Evolutionary conservation across 106 monocot genomes (phyloP), one percentile per base, ranked within the genome.

Genomic region (Allium fistulosum): DNA sequence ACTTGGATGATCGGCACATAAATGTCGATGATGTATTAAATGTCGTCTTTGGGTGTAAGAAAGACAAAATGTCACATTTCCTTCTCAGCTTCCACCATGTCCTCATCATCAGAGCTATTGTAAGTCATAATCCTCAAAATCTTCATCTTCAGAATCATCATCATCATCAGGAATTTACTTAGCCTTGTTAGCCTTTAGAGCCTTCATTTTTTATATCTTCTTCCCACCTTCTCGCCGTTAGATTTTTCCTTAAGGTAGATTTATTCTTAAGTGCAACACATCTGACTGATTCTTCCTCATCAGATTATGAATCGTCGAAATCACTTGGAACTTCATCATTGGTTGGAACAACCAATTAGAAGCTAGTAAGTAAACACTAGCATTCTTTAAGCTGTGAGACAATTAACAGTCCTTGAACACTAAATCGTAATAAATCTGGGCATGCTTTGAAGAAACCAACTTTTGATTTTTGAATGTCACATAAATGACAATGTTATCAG

Each of bases 321-420:
- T 53, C 52, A 13, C 13, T 10, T 13, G 52, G 52, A 53, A 10
- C 9, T 61, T 27, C 46, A 22, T 13, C 10, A 4, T 45, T 7
- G 8, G 12, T 7, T 14, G 37, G 7, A 62, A 5, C 13, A 10
- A 13, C 13, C 10, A 1, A 46, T 46, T 76, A 83, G 64, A 86
- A 86, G 47, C 88, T 88, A 22, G 68, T 22, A 85, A 83, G 52
- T 67, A 81, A 17, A 88, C 72, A 55, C 72, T 88, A 3, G 75
- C 61, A 79, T 76, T 75, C 79, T 88, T 93, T 56, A 85, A 88
- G 61, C 50, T 71, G 18, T 92, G 85, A 9, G 83, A 85, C 48
- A 85, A 67, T 59, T 88, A 76, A 68, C 85, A 85, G 52, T 88
- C 85, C 64, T 92, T 85, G 59, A 92, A 88, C 15, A 92, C 80